Evolutionary conservation across 441 rosid genomes (phyloP), one percentile per base, ranked within the genome.

Genomic region (Populus hybrid): DNA sequence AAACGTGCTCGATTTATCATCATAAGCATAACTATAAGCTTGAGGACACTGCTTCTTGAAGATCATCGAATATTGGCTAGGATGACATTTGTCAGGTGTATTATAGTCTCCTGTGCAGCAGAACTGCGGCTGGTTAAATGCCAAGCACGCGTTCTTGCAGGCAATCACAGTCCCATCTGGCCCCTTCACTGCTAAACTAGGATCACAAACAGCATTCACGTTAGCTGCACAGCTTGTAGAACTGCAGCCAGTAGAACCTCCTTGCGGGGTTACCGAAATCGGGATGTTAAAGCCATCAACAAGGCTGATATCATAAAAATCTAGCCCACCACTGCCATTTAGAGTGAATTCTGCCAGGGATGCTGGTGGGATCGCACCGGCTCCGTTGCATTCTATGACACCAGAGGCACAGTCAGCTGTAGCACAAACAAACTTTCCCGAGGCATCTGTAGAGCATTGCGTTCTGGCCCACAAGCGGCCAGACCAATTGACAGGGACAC

Each of bases 391-490:
- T 11, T 40, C 8, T 57, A 73, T 8, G 21, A 70, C 78, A 38
- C 85, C 85, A 0, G 84, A 84, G 36, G 74, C 85, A 2, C 88
- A 85, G 59, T 83, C 86, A 0, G 69, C 88, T 0, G 88, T 73
- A 20, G 34, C 74, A 16, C 89, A 87, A 26, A 26, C 26, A 26
- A 26, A 26, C 26, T 26, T 26, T 26, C 26, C 26, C 1, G 26
- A 26, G 26, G 26, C 26, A 26, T 26, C 26, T 1, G 26, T 26
- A 26, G 26, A 26, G 26, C 26, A 26, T 26, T 26, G 26, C 26
- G 26, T 26, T 26, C 26, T 26, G 26, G 26, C 26, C 26, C 26
- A 26, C 26, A 26, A 26, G 26, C 26, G 26, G 26, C 26, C 26
- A 26, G 26, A 26, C 26, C 26, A 26, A 26, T 26, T 26, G 26